Conservation (phyloP, 257 asterid genomes). For the Rehmannia glutinosa region DNA sequence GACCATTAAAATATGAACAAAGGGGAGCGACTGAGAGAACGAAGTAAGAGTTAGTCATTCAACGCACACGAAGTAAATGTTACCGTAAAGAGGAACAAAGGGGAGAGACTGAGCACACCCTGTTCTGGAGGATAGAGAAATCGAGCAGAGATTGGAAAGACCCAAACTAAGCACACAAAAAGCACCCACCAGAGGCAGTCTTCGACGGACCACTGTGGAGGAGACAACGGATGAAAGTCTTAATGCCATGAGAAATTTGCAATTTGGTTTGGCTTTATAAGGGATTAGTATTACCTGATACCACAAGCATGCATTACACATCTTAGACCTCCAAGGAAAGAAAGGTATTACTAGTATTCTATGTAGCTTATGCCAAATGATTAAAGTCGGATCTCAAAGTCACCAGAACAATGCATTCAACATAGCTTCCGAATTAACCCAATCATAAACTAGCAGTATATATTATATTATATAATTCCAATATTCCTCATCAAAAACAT, state of each 20-base stretch:
- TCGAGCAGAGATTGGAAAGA: conserved; percentile 52
- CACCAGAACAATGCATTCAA: neutral
- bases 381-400: neutral
- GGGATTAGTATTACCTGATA: conserved; percentile 40
- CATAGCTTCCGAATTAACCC: too few species aligned
- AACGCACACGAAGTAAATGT: neutral
- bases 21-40: neutral
- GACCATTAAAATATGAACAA: neutral
- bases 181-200: conserved; percentile 79
- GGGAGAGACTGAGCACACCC: conserved; percentile 54
- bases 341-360: neutral
- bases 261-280: conserved; percentile 35
- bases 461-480: too few species aligned
- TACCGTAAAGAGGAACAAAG: conserved; percentile 49
- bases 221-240: conserved; percentile 62
- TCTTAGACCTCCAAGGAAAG: conserved; percentile 20
- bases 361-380: neutral
- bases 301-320: conserved; percentile 33
- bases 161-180: conserved; percentile 78
- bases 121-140: conserved; percentile 36
- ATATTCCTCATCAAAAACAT: neutral
- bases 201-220: conserved; percentile 57
- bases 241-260: conserved; percentile 57
- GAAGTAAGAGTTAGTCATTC: neutral
- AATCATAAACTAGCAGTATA: too few species aligned